These are phyloP conservation scores for Botryotinia convoluta DNA, from an alignment of 2,329 filamentous ascomycete genomes.

Conservation along the genomic window DNA sequence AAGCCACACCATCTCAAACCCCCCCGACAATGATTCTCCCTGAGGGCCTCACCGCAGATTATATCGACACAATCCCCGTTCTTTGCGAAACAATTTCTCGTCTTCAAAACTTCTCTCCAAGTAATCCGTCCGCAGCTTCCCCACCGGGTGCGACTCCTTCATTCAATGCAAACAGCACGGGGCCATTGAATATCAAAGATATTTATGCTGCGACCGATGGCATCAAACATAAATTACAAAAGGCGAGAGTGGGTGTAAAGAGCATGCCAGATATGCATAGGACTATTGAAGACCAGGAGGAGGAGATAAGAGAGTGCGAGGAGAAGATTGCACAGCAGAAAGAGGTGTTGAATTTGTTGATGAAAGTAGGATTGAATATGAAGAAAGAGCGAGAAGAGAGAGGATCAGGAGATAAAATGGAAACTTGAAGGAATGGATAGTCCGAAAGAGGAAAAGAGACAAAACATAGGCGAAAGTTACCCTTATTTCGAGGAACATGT, in stretches of 20 bases:
- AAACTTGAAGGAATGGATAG: slow-evolving; percentile 10
- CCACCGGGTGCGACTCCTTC: slow-evolving; percentile 37
- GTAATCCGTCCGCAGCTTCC: slow-evolving; percentile 36
- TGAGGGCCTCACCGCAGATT: slow-evolving; percentile 71
- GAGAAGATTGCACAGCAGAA: slow-evolving; percentile 61
- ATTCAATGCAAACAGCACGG: slow-evolving; percentile 38
- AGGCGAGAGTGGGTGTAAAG: slow-evolving; percentile 65
- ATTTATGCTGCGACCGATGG: slow-evolving; percentile 74
- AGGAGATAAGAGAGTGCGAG: slow-evolving; percentile 67
- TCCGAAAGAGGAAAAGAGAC: neutral
- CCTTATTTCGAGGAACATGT: neutral
- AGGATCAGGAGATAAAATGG: slow-evolving; percentile 16
- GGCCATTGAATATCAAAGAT: slow-evolving; percentile 57
- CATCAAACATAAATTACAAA: slow-evolving; percentile 80
- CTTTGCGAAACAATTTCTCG: slow-evolving; percentile 75
- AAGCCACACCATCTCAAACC: slow-evolving; percentile 36
- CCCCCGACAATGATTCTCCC: slow-evolving; percentile 43
- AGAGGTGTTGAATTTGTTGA: slow-evolving; percentile 53
- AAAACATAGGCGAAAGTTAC: neutral
- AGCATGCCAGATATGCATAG: slow-evolving; percentile 69
- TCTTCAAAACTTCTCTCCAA: slow-evolving; percentile 54
- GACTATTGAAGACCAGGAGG: slow-evolving; percentile 64
- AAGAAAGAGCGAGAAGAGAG: slow-evolving; percentile 39
- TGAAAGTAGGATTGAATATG: slow-evolving; percentile 48
- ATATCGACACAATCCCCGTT: slow-evolving; percentile 81